These are phyloP conservation scores for Phalaenopsis equestris DNA, from an alignment of 106 monocot species.

Conservation along the genomic window DNA sequence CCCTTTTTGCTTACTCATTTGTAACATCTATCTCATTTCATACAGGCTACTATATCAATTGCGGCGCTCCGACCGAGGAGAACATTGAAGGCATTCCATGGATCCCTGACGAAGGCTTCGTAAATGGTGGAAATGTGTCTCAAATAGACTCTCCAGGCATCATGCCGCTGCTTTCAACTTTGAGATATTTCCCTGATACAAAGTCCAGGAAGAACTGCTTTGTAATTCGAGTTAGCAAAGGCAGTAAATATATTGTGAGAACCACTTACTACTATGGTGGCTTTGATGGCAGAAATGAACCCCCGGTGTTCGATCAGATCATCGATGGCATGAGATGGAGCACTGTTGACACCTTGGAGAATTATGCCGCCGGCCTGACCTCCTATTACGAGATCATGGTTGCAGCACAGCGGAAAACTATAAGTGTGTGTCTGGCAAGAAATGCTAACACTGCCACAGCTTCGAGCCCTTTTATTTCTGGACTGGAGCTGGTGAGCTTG, in stretches of 20 bases:
- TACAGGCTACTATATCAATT: constrained; percentile 63
- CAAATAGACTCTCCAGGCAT: constrained; percentile 27
- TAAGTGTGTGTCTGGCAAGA: constrained; percentile 87
- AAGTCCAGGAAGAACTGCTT: constrained; percentile 71
- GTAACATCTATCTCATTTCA: neutral
- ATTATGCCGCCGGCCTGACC: constrained; percentile 39
- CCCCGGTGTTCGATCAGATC: constrained; percentile 84
- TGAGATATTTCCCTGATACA: constrained; percentile 75
- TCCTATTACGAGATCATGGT: constrained; percentile 70
- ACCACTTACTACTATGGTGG: constrained; percentile 87
- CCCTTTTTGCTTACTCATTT: neutral
- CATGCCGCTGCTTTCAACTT: constrained; percentile 31
- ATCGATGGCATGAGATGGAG: constrained; percentile 73
- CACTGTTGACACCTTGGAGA: constrained; percentile 55
- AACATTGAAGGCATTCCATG: constrained; percentile 42
- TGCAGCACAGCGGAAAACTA: constrained; percentile 26
- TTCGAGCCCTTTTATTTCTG: constrained; percentile 62
- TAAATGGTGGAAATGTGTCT: constrained; percentile 48
- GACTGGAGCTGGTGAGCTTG: constrained; percentile 50
- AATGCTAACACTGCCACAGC: constrained; percentile 32
- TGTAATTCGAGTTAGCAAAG: constrained; percentile 46
- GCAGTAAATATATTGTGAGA: constrained; percentile 50
- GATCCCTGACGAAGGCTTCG: constrained; percentile 64
- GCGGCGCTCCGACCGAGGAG: constrained; percentile 40
- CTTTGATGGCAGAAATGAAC: constrained; percentile 63